Conservation (phyloP, 2,329 filamentous ascomycete species). For the Massarina eburnea region DNA sequence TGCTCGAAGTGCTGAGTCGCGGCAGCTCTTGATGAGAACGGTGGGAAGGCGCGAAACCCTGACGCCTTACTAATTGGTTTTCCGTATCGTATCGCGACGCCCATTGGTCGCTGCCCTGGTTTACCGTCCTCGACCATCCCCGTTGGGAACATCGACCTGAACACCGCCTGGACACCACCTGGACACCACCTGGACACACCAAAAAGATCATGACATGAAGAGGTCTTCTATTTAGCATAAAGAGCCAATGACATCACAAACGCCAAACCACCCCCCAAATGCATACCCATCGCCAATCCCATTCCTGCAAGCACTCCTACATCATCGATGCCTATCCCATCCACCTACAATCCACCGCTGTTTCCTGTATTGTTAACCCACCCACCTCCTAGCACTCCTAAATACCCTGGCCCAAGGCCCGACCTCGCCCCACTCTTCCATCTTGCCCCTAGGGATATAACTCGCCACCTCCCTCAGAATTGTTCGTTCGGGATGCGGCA, state of each 20-base stretch:
- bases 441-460: slow-evolving; percentile 66
- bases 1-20: slow-evolving; percentile 11
- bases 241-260: not conserved
- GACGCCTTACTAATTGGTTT: slow-evolving; percentile 1
- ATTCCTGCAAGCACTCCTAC: not conserved
- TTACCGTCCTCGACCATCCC: too few relatives aligned
- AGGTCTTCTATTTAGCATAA: too few relatives aligned
- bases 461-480: slow-evolving; percentile 77
- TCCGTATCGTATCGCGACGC: not conserved
- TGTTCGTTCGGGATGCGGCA: slow-evolving; percentile 93
- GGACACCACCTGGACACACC: too few relatives aligned
- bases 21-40: slow-evolving; percentile 4
- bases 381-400: slow-evolving; percentile 84
- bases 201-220: too few relatives aligned
- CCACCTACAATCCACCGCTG: not conserved
- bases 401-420: slow-evolving; percentile 87
- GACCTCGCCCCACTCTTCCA: slow-evolving; percentile 72
- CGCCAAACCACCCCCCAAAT: not conserved
- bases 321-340: not conserved
- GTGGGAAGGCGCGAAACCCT: slow-evolving; percentile 5
- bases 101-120: not conserved
- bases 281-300: not conserved
- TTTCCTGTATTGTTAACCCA: slow-evolving; percentile 57
- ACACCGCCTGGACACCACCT: too few relatives aligned
- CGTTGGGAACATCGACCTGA: too few relatives aligned